Base-by-base conservation (phyloP, 192 early-diverging fungal genomes). In the Entomortierella chlamydospora region DNA sequence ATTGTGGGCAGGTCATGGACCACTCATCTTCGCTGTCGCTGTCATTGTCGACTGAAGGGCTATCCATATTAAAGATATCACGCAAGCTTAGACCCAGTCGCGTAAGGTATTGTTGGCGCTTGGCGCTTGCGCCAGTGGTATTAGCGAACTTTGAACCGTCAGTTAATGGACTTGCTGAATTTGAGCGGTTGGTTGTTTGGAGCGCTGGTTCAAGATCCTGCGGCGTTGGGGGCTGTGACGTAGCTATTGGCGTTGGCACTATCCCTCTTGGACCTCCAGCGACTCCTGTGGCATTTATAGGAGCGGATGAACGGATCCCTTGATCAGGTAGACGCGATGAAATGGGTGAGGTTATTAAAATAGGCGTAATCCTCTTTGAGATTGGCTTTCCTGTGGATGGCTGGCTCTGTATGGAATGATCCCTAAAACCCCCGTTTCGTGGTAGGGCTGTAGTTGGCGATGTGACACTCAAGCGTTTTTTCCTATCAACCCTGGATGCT, bases 21-120 rank as follows among this genome's bases (percentile, higher is more conserved):
- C 76, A 79, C 17, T 66, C 55, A 28, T 70, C 76, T 0, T 49
- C 51, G 22, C 62, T 62, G 41, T 70, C 62, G 51, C 67, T 59
- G 41, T 70, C 62, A 57, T 61, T 59, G 20, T 54, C 55, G 18
- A 59, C 17, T 4, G 45, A 47, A 4, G 51, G n/a, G 1, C 51
- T 57, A 28, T 65, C 56, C 6, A 56, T 52, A 11, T 62, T 61
- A 18, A 79, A 79, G 17, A 79, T 61, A 3, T 61, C 50, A 6
- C 26, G 43, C 12, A 79, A 26, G 12, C 22, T 45, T 4, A 61
- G 39, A 2, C 61, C 56, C 8, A 43, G 30, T 12, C 37, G 26
- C 0, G 57, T 17, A 23, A 79, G 45, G 29, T 61, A 55, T 9
- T 34, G 26, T 18, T 57, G 54, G n/a, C n/a, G n/a, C 34, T 37